Evolutionary conservation across 305 asterid species (phyloP).

Genomic region (Withania somnifera): DNA sequence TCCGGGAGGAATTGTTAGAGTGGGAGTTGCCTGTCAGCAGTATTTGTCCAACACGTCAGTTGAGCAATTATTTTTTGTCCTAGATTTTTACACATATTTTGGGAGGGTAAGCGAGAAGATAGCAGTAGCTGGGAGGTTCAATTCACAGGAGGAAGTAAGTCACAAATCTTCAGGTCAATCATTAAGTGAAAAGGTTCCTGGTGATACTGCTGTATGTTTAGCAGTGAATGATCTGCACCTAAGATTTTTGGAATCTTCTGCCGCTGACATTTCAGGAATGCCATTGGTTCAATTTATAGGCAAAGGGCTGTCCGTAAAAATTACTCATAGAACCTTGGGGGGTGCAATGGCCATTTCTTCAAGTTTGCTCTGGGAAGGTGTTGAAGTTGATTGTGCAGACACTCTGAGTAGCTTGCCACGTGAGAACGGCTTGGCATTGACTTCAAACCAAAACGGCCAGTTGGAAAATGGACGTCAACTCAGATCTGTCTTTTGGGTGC

Average conservation of each 20-base stretch:
- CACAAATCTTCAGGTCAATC: slow-evolving; percentile 39
- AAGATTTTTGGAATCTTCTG: slow-evolving; percentile 69
- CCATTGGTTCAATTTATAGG: slow-evolving; percentile 83
- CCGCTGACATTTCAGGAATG: slow-evolving; percentile 34
- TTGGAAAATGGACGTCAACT: slow-evolving; percentile 40
- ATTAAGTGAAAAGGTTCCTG: slow-evolving; percentile 58
- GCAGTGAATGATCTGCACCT: slow-evolving; percentile 63
- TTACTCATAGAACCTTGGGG: slow-evolving; percentile 79
- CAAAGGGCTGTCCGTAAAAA: slow-evolving; percentile 55
- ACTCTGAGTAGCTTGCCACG: slow-evolving; percentile 28
- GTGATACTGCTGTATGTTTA: slow-evolving; percentile 76
- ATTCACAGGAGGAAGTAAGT: slow-evolving; percentile 23
- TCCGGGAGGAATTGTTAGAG: slow-evolving; percentile 87
- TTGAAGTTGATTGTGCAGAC: slow-evolving; percentile 75
- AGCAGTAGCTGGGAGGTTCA: slow-evolving; percentile 49
- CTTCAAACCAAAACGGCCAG: slow-evolving; percentile 17
- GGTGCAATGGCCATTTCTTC: slow-evolving; percentile 95
- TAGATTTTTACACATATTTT: slow-evolving; percentile 70
- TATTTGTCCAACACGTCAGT: slow-evolving; percentile 77
- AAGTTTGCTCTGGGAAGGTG: slow-evolving; percentile 69
- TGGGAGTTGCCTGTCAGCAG: slow-evolving; percentile 85
- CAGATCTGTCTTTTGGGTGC: slow-evolving; percentile 93
- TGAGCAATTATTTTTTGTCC: slow-evolving; percentile 86
- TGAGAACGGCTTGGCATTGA: slow-evolving; percentile 25
- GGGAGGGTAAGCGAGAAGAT: slow-evolving; percentile 72